A percentile compares a stretch with the other conserved stretches of the same genome.
Conservation (phyloP, 169 alveolate species). For the Plasmodium sp. region DNA sequence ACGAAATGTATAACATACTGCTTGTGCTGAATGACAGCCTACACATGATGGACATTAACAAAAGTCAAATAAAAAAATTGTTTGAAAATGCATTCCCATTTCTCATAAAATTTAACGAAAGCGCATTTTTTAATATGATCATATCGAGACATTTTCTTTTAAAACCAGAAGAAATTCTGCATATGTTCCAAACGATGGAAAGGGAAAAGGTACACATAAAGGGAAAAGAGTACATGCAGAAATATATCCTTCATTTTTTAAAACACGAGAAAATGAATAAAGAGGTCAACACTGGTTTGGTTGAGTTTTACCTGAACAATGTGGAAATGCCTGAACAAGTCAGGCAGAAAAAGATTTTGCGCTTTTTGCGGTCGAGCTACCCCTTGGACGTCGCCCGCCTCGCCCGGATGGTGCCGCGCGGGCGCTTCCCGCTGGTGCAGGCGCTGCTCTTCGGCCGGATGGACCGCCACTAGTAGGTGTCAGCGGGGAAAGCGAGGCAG, state of each 20-base stretch:
- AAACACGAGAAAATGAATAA: conserved; percentile 47
- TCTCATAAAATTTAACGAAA: conserved; percentile 49
- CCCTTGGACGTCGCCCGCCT: conserved; percentile 15
- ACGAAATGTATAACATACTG: conserved; percentile 38
- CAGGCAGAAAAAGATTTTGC: conserved; percentile 30
- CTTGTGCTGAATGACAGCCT: conserved; percentile 25
- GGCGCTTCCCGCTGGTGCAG: not conserved
- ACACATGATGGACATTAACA: conserved; percentile 14
- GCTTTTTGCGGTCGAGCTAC: not conserved
- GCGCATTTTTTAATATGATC: conserved; percentile 21
- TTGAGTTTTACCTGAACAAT: conserved; percentile 36
- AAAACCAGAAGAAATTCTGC: conserved; percentile 35
- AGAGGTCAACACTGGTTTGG: conserved; percentile 28
- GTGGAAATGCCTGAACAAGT: conserved; percentile 24
- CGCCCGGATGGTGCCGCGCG: not conserved
- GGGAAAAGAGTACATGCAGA: conserved; percentile 33
- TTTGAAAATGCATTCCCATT: conserved; percentile 62
- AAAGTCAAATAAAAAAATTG: conserved; percentile 22
- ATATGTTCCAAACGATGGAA: conserved; percentile 9
- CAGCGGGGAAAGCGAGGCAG: not conserved
- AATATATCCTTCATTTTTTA: conserved; percentile 26
- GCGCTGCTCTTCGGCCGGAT: conserved; percentile 21
- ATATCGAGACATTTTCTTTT: conserved; percentile 17
- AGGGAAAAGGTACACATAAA: not conserved
- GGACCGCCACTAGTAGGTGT: conserved; percentile 36